These are phyloP conservation scores for Geranomyces michiganensis DNA, from an alignment of 192 early-diverging fungal species.

Conservation along the genomic window DNA sequence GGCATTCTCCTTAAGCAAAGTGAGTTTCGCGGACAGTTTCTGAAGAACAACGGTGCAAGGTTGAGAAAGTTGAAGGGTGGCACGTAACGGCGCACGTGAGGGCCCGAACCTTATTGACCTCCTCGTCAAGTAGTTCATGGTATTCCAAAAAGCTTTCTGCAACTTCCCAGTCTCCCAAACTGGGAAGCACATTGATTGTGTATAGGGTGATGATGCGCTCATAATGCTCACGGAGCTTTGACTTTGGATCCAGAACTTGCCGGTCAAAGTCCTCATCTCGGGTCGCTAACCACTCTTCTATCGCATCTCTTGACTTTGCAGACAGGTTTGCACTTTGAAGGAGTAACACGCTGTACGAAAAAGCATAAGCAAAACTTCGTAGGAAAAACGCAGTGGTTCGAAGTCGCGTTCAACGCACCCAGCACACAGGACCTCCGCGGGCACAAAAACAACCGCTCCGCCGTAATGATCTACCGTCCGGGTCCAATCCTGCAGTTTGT, in stretches of 20 bases:
- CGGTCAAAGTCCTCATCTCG: neutral
- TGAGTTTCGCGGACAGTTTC: neutral
- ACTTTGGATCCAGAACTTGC: neutral
- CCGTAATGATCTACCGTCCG: conserved; percentile 8
- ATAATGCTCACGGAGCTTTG: conserved; percentile 25
- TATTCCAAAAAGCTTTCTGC: conserved; percentile 34
- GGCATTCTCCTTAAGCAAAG: neutral
- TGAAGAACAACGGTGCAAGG: neutral
- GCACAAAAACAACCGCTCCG: conserved; percentile 6
- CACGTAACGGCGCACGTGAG: too few relatives aligned
- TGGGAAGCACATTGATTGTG: conserved; percentile 27
- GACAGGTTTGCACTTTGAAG: neutral
- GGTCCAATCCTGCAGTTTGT: conserved; percentile 19
- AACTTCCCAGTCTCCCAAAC: conserved; percentile 23
- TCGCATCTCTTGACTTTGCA: neutral
- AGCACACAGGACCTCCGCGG: conserved; percentile 30
- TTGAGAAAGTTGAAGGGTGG: too few relatives aligned
- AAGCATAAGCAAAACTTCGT: neutral
- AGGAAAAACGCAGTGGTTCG: neutral
- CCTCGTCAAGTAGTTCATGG: conserved; percentile 17
- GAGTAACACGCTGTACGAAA: neutral
- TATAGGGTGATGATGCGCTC: conserved; percentile 37
- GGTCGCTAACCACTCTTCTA: conserved; percentile 21
- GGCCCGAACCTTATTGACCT: neutral
- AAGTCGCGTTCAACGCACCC: neutral